Evolutionary conservation across 345 rosid species (phyloP), one percentile per base, ranked within the genome.

Genomic region (Syzygium jambos): DNA sequence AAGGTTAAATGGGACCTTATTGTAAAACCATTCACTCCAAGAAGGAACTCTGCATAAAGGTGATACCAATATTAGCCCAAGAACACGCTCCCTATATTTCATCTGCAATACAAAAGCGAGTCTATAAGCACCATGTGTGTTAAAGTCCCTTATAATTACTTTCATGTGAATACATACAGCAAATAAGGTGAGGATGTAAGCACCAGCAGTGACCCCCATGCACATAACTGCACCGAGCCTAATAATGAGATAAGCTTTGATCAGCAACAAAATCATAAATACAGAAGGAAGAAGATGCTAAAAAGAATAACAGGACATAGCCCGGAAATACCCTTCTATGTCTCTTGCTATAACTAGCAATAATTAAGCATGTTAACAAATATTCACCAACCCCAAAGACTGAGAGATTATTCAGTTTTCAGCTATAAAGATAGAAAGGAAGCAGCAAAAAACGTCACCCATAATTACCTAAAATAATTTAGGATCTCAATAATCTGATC

Each of bases 181-280:
- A 91, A 98, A 98, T 65, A 95, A 90, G 59, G 95, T 94, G 88
- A 98, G 95, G 88, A 98, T 89, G 93, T 95, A 96, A 88, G 99
- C 99, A 89, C 99, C 98, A 3, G 98, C 98, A 25, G 98, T 95
- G 68, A 96, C 96, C 87, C 99, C 99, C 98, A 96, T 94, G 90
- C 99, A 98, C 98, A 96, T 98, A 57, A 98, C 99, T 68, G 95
- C 90, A 78, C 94, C 96, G 85, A 96, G 98, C 92, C 99, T 97
- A 92, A 85, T 41, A 56, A 85, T 27, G 27, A 73, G 27, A 73
- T 19, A 73, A 38, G 49, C 49, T 73, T 73, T 73, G 82, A 73
- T 73, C 82, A 73, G 27, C 14, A 73, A 38, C 82, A 10, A 73
- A 38, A 73, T 73, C 49, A 73, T 9, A 73, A 73, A 38, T 68